Base-by-base conservation (phyloP, 2,329 filamentous ascomycete species). In the Alternaria burnsii region DNA sequence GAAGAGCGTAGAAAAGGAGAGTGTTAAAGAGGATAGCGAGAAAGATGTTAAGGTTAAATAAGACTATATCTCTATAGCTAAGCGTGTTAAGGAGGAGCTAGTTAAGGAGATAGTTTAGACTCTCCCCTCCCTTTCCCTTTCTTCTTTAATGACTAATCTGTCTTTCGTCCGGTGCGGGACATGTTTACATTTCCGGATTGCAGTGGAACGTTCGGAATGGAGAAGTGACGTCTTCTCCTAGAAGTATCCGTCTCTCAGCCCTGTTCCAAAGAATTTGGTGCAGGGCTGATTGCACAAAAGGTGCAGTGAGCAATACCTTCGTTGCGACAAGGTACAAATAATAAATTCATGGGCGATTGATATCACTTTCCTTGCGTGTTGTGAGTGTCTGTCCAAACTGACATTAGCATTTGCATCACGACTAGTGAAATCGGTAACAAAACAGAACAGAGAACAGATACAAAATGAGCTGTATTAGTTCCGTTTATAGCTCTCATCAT, bases 51-150 rank as follows among this genome's bases (percentile, higher is more conserved):
- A 7, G 10, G n/a, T 40, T 3, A n/a, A 40, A 4, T 0, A 40
- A 8, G n/a, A 18, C 8, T 12, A 22, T 3, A 5, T 41, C 0
- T 11, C 18, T 11, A 22, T 41, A 18, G 5, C 10, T 12, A 20
- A 22, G 38, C 18, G 36, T 24, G 52, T 62, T 38, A 60, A 59
- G 44, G 32, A 58, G 20, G 59, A 68, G 44, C 12, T 32, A 12
- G 26, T 18, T n/a, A 47, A 43, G 2, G 44, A 46, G 22, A 32
- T 50, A 32, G 32, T 38, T n/a, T 50, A 36, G 44, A 10, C 20
- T 10, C 14, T 22, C 4, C 22, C 40, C 14, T 7, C 4, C 16
- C 20, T 11, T 16, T 5, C 16, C 20, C 20, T 41, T 18, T 41
- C 28, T 10, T 8, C 11, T 11, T 30, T 10, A 10, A 12, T 12